Base-by-base conservation (phyloP, 495 filamentous ascomycete species). In the Chaetomium tenue region DNA sequence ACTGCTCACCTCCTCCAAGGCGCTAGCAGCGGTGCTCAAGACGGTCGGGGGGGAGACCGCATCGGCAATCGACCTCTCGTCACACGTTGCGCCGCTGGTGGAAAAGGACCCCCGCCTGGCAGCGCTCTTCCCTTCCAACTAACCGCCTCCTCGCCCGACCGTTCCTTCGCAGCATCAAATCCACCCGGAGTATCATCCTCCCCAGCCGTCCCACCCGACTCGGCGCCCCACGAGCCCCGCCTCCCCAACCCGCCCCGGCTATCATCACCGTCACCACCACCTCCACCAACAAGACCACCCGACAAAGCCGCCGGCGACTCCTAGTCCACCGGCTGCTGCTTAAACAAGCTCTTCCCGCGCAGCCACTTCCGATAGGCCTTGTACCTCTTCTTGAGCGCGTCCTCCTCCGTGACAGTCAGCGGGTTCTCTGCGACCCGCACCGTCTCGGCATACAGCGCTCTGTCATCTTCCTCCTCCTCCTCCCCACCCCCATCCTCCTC, bases 331-430 rank as follows among this genome's bases (percentile, higher is more conserved):
- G 88, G 85, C 78, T 85, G 83, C 83, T 96, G 92, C 78, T 97
- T 97, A 71, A 97, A 97, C 65, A 97, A 79, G 70, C 89, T 92
- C 80, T 96, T 97, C 18, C 92, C 92, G 66, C 87, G 83, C 70
- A 97, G 77, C 93, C 93, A 98, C 76, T 96, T 93, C 70, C 87
- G 79, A 76, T 98, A 98, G 0, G 92, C 91, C 76, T 92, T 97
- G 74, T 98, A 98, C 66, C 95, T 79, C 82, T 96, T 97, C 82
- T 94, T 97, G 40, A 80, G 78, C 54, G 84, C 80, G 74, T 98
- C 94, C 70, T 93, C 91, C 47, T 90, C 85, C 16, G 83, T 86
- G 18, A 98, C 93, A n/a, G 90, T 91, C 37, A 98, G 78, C 11
- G 91, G 90, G 66, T 96, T 90, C 26, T 94, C 91, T 18, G 82